Conservation (phyloP, 306 rosid species). For the Ceratonia siliqua region DNA sequence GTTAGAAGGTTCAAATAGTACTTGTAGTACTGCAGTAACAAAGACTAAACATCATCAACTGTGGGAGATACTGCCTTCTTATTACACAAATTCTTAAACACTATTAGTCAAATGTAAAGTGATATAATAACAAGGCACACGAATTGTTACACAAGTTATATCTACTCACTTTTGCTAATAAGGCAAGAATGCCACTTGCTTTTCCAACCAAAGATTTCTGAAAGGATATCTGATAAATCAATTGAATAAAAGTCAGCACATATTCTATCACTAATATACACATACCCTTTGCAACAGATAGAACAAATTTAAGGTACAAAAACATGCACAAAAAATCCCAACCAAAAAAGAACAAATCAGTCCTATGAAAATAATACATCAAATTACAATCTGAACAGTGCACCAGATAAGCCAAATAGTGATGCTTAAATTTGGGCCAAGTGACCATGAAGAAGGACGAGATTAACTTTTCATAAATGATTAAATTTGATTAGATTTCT, state of each 20-base stretch:
- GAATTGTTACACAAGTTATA: conserved; percentile 18
- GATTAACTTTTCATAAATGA: background rate
- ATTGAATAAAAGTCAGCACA: conserved; percentile 37
- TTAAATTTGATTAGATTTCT: conserved; percentile 1
- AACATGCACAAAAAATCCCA: conserved; percentile 8
- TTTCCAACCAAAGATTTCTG: conserved; percentile 50
- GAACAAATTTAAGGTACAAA: conserved; percentile 19
- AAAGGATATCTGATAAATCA: conserved; percentile 60
- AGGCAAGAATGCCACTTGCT: conserved; percentile 39
- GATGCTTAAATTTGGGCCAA: background rate
- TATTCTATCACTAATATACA: conserved; percentile 8
- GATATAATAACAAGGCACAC: background rate
- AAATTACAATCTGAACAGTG: conserved; percentile 15
- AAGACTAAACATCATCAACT: conserved; percentile 28
- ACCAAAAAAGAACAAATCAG: conserved; percentile 25
- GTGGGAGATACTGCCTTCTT: conserved; percentile 16
- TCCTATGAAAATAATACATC: conserved; percentile 1
- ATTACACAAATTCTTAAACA: conserved; percentile 31
- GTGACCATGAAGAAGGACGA: background rate
- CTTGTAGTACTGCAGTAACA: conserved; percentile 72
- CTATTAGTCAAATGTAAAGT: conserved; percentile 11
- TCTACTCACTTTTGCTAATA: conserved; percentile 64
- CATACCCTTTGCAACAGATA: conserved; percentile 1
- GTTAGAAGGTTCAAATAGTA: conserved; percentile 65
- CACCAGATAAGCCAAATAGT: background rate